These are phyloP conservation scores for Coemansia guatemalensis DNA, from an alignment of 192 early-diverging fungal species.

Conservation along the genomic window DNA sequence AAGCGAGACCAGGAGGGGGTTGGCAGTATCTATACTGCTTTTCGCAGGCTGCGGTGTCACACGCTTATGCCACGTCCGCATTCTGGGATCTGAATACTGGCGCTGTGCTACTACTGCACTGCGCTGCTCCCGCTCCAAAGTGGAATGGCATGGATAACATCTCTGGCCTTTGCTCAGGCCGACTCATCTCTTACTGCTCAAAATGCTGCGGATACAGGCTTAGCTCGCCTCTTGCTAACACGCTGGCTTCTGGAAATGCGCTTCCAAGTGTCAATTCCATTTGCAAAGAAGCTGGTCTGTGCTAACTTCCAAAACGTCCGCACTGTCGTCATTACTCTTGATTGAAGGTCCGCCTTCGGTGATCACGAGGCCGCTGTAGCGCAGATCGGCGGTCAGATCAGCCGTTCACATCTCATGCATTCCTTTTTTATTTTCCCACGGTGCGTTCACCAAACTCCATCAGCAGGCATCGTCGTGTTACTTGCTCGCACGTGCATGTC, in stretches of 20 bases:
- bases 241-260: too few species aligned
- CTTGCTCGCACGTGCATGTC: not conserved
- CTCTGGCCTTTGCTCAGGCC: not conserved
- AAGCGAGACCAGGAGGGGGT: not conserved
- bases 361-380: not conserved
- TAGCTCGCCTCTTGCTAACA: too few species aligned
- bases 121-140: not conserved
- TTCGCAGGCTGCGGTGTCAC: not conserved
- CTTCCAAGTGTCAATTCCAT: too few species aligned
- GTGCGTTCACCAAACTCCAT: not conserved
- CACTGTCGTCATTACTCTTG: not conserved
- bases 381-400: too few species aligned
- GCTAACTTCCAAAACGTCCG: not conserved
- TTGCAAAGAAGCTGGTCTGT: not conserved
- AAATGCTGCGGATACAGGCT: too few species aligned
- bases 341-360: not conserved
- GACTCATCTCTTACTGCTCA: too few species aligned
- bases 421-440: not conserved
- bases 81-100: not conserved
- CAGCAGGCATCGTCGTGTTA: not conserved
- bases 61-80: not conserved
- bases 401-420: too few species aligned
- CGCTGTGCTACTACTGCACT: not conserved
- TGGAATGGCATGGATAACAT: too few species aligned
- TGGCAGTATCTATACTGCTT: not conserved